Evolutionary conservation across 257 asterid species (phyloP).

Genomic region (Jacaranda copaia): DNA sequence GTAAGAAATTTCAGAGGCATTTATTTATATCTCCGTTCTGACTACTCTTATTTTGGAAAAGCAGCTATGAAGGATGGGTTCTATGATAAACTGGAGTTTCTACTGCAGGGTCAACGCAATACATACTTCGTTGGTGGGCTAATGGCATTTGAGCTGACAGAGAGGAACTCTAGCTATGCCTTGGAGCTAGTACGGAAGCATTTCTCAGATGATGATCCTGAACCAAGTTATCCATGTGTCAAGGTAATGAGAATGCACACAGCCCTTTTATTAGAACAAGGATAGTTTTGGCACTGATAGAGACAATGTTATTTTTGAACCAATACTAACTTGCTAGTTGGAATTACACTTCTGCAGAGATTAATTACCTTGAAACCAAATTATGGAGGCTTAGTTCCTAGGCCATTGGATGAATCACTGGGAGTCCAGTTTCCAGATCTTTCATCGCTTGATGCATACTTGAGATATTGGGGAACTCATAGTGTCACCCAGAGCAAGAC

Average conservation of each 20-base stretch:
- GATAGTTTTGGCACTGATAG: neutral
- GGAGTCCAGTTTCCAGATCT: constrained; percentile 59
- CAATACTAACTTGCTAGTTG: neutral
- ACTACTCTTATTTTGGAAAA: constrained; percentile 13
- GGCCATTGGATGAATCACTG: constrained; percentile 47
- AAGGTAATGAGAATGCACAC: constrained; percentile 53
- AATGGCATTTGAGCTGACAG: constrained; percentile 93
- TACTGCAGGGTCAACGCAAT: constrained; percentile 74
- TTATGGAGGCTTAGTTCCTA: constrained; percentile 26
- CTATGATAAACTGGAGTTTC: constrained; percentile 71
- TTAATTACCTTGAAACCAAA: constrained; percentile 49
- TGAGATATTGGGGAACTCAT: constrained; percentile 67
- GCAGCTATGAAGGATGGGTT: constrained; percentile 86
- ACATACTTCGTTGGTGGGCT: constrained; percentile 83
- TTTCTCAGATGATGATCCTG: constrained; percentile 57
- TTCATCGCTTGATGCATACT: constrained; percentile 51
- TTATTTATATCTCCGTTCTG: neutral
- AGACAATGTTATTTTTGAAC: neutral
- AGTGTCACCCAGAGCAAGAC: constrained; percentile 46
- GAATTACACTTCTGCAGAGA: constrained; percentile 42
- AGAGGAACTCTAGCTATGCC: constrained; percentile 79
- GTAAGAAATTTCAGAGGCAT: constrained; percentile 4
- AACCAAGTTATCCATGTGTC: constrained; percentile 66
- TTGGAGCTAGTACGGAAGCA: constrained; percentile 63
- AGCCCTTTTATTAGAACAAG: neutral